Base-by-base conservation (phyloP, 2,329 filamentous ascomycete genomes). In the Fusarium fracticaudum region DNA sequence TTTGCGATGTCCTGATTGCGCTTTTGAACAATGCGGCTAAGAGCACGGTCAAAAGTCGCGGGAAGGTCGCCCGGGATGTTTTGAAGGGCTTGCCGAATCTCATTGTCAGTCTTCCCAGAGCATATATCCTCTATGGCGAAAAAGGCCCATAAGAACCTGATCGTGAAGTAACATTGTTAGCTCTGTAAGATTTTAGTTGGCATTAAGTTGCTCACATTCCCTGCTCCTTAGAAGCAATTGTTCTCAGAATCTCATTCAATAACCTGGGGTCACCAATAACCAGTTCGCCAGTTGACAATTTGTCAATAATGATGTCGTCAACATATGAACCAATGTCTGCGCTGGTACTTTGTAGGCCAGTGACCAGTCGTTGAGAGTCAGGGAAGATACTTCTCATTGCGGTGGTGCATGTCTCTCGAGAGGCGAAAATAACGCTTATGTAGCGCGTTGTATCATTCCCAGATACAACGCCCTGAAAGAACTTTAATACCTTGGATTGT, bases 141-240 rank as follows among this genome's bases (percentile, higher is more conserved):
- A 20, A 59, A 72, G 1, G 38, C 70, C 74, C 73, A 75, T 1
- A 75, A 9, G 10, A 76, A 75, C 73, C 74, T 74, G 13, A 4
- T 1, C 1, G 2, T 0, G 4, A 17, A 2, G 3, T 1, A 11
- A 3, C 1, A 5, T 26, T 0, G 17, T 26, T 26, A 53, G 50
- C 4, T 4, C 7, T 24, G n/a, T 15, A 12, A 15, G 3, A 2
- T 7, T 35, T 6, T 1, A 5, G 1, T 17, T 1, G 14, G 15
- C 3, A 4, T 6, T 1, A 35, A 8, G n/a, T 1, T 29, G 14
- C 63, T 35, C 9, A 63, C 63, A 63, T 65, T n/a, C 58, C 63
- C 5, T 65, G 40, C 8, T 65, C 63, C 18, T 63, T 65, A 0
- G 45, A 43, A 4, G 11, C 31, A 14, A 64, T 61, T 5, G 57